phyloP scores from a whole-genome alignment of 2,329 filamentous ascomycete genomes.

The Pestalotiopsis sp. region DNA sequence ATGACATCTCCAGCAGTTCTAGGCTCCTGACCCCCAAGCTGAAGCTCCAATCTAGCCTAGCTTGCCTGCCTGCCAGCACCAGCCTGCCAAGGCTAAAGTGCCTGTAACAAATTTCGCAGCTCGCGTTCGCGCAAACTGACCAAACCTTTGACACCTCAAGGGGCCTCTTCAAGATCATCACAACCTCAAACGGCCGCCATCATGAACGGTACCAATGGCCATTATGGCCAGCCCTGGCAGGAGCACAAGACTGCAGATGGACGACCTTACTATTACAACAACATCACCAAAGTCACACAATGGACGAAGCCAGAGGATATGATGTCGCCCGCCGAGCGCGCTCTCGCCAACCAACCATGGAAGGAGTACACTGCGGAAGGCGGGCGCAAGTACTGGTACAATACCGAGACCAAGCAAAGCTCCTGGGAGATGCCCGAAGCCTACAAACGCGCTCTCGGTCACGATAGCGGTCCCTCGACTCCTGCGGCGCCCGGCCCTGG shows the following conservation, averaged over 20 bases:
- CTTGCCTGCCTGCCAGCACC: neutral
- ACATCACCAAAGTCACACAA: conserved; percentile 82
- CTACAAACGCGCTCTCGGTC: conserved; percentile 75
- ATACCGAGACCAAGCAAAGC: conserved; percentile 88
- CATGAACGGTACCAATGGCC: conserved; percentile 63
- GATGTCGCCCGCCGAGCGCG: conserved; percentile 83
- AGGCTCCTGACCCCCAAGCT: no score
- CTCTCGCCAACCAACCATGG: conserved; percentile 83
- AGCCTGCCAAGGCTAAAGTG: neutral
- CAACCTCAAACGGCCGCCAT: conserved; percentile 20
- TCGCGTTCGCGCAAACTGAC: neutral
- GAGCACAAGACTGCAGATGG: conserved; percentile 82
- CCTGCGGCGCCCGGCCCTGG: conserved; percentile 46
- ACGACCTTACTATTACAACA: conserved; percentile 89
- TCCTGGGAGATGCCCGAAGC: conserved; percentile 92
- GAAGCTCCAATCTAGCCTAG: no score
- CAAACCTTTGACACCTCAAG: neutral
- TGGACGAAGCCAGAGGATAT: conserved; percentile 94
- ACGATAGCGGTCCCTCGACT: conserved; percentile 48
- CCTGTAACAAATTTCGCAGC: neutral
- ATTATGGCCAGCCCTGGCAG: conserved; percentile 68
- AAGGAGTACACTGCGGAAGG: conserved; percentile 88
- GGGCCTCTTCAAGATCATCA: neutral
- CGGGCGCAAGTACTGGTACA: conserved; percentile 93
- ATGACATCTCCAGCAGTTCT: no score